Evolutionary conservation across 2,329 filamentous ascomycete genomes (phyloP).

Genomic region (Botrytis galanthina): DNA sequence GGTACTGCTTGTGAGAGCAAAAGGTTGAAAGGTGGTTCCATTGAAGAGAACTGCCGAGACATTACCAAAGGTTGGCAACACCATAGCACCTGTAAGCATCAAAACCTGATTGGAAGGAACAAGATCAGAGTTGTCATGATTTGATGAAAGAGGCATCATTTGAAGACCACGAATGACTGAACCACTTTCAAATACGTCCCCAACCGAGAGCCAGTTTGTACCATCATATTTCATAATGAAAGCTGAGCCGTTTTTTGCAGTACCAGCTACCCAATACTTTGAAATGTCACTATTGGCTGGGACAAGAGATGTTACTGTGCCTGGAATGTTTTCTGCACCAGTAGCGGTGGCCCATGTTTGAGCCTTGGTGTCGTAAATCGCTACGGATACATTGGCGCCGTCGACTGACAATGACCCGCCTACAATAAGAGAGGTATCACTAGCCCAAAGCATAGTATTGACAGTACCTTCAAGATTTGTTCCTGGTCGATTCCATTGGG

Average conservation of each 20-base stretch:
- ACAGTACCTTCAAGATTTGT: conserved; percentile 69
- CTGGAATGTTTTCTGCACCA: conserved; percentile 67
- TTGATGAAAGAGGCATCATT: conserved; percentile 67
- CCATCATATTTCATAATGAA: conserved; percentile 85
- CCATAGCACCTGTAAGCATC: conserved; percentile 80
- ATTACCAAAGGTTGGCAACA: conserved; percentile 71
- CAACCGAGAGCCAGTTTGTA: conserved; percentile 64
- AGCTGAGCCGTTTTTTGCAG: conserved; percentile 61
- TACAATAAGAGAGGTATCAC: conserved; percentile 67
- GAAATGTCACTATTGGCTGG: conserved; percentile 69
- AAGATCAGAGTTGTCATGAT: conserved; percentile 63
- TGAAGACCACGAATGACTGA: conserved; percentile 79
- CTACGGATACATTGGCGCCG: conserved; percentile 64
- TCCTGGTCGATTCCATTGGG: conserved; percentile 79
- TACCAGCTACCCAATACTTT: conserved; percentile 81
- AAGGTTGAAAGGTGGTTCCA: conserved; percentile 74
- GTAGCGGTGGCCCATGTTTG: conserved; percentile 65
- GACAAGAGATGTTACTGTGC: conserved; percentile 73
- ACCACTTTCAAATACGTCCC: conserved; percentile 58
- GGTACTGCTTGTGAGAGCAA: conserved; percentile 70
- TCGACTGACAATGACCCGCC: conserved; percentile 73
- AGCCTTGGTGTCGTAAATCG: conserved; percentile 67
- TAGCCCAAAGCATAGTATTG: conserved; percentile 72
- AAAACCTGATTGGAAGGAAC: conserved; percentile 68
- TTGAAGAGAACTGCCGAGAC: conserved; percentile 87